Conservation (phyloP, 306 rosid genomes). For the Pyrus communis region DNA sequence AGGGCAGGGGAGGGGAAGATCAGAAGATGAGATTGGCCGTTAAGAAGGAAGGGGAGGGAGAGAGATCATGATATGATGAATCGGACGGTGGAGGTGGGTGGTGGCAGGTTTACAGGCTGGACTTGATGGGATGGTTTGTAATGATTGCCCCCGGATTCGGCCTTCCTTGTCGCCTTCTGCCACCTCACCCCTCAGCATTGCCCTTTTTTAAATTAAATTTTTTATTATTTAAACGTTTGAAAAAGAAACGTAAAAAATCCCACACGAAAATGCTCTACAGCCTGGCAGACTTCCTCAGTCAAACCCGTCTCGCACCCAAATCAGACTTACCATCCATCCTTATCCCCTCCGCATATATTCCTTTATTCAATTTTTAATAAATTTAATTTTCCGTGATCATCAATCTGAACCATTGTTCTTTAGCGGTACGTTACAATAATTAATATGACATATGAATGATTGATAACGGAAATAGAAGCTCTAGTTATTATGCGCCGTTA, state of each 20-base stretch:
- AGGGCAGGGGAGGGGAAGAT: not conserved
- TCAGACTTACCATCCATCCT: constrained; percentile 30
- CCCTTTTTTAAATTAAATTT: not conserved
- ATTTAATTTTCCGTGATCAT: not conserved
- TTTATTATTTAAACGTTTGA: not conserved
- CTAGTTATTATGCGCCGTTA: no score
- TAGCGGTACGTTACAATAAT: no score
- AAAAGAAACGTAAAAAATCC: not conserved
- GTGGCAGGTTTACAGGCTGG: constrained; percentile 89
- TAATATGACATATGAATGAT: no score
- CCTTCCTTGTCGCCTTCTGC: constrained; percentile 68
- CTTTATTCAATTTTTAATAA: not conserved
- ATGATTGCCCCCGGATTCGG: constrained; percentile 78
- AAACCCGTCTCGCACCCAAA: constrained; percentile 47
- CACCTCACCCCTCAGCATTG: not conserved
- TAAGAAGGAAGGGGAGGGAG: not conserved
- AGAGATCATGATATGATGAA: not conserved
- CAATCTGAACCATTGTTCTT: not conserved
- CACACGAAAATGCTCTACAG: constrained; percentile 70
- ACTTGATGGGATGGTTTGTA: constrained; percentile 52
- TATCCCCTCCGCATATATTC: constrained; percentile 27
- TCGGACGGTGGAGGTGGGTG: not conserved
- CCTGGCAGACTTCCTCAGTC: constrained; percentile 65
- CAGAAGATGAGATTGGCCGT: not conserved
- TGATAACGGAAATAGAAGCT: no score